phyloP scores from a whole-genome alignment of 148 eudicot species.

The Talinum fruticosum region DNA sequence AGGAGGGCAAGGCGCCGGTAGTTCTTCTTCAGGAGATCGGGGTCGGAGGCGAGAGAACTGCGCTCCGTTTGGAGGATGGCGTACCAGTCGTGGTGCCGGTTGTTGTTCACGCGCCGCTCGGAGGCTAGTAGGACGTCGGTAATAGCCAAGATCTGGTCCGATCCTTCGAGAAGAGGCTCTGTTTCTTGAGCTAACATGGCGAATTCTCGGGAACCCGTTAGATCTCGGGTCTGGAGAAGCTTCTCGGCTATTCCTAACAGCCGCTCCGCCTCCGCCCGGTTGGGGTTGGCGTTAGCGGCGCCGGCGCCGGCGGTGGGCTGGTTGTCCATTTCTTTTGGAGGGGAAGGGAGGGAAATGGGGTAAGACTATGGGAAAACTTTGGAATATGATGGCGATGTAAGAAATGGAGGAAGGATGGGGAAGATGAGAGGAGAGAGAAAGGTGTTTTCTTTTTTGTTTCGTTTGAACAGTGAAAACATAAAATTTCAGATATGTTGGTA shows the following conservation, averaged over 20 bases:
- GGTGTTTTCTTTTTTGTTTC: background rate
- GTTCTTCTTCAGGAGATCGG: conserved; percentile 57
- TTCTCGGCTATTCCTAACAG: conserved; percentile 72
- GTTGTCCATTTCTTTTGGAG: background rate
- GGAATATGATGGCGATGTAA: background rate
- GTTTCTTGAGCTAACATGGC: conserved; percentile 89
- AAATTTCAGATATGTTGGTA: background rate
- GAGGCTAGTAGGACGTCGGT: conserved; percentile 69
- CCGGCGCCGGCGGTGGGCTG: background rate
- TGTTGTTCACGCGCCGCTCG: conserved; percentile 45
- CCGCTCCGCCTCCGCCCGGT: conserved; percentile 61
- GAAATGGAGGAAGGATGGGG: background rate
- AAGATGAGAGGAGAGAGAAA: background rate
- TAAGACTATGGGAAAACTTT: background rate
- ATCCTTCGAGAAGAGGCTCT: conserved; percentile 61
- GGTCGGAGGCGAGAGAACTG: conserved; percentile 37
- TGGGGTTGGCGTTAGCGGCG: conserved; percentile 8
- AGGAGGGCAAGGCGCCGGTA: conserved; percentile 77
- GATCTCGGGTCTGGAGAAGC: conserved; percentile 62
- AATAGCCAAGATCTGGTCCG: conserved; percentile 90
- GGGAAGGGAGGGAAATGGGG: background rate
- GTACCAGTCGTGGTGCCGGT: conserved; percentile 63
- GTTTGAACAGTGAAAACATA: conserved; percentile 3
- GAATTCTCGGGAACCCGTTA: conserved; percentile 65
- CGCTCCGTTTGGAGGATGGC: conserved; percentile 57